phyloP scores from a whole-genome alignment of 1,284 basidiomycete genomes.

The Apiotrichum brassicae region DNA sequence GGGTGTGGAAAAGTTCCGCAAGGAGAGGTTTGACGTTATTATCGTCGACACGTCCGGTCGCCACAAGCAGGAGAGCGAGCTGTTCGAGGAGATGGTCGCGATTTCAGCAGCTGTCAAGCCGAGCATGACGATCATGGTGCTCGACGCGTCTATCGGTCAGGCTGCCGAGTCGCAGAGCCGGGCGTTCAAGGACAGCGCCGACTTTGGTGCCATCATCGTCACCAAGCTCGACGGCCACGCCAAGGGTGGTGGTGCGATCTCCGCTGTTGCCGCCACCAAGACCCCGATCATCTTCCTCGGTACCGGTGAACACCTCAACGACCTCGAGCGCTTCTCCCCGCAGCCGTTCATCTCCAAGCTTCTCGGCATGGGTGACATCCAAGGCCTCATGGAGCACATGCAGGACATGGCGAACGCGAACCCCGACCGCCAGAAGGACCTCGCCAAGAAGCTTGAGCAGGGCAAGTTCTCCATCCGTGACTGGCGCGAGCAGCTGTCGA shows the following conservation, averaged over 20 bases:
- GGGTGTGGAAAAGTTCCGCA: constrained; percentile 94
- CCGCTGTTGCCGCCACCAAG: constrained; percentile 86
- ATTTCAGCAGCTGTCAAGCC: constrained; percentile 90
- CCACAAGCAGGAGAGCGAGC: constrained; percentile 93
- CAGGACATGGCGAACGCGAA: constrained; percentile 88
- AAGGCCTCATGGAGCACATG: constrained; percentile 96
- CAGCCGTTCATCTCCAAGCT: constrained; percentile 97
- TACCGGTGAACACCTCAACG: constrained; percentile 92
- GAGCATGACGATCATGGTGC: constrained; percentile 81
- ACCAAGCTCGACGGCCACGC: constrained; percentile 99
- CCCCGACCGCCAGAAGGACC: constrained; percentile 94
- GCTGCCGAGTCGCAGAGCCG: constrained; percentile 92
- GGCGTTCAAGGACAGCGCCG: constrained; percentile 96
- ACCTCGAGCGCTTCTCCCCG: constrained; percentile 91
- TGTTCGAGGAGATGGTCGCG: constrained; percentile 98
- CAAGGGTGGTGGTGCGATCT: constrained; percentile 98
- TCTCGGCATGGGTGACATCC: constrained; percentile 90
- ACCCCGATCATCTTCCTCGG: constrained; percentile 99
- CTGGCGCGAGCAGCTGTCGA: constrained; percentile 95
- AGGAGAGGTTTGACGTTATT: constrained; percentile 96
- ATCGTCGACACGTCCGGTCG: constrained; percentile 98
- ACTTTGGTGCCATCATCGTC: constrained; percentile 98
- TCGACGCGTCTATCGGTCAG: constrained; percentile 80
- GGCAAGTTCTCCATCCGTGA: constrained; percentile 94
- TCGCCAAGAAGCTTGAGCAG: constrained; percentile 96